Percentiles rank a stretch among this genome's conserved stretches.
These are phyloP conservation scores for Cymodocea nodosa DNA, from an alignment of 116 monocot species.

Conservation along the genomic window DNA sequence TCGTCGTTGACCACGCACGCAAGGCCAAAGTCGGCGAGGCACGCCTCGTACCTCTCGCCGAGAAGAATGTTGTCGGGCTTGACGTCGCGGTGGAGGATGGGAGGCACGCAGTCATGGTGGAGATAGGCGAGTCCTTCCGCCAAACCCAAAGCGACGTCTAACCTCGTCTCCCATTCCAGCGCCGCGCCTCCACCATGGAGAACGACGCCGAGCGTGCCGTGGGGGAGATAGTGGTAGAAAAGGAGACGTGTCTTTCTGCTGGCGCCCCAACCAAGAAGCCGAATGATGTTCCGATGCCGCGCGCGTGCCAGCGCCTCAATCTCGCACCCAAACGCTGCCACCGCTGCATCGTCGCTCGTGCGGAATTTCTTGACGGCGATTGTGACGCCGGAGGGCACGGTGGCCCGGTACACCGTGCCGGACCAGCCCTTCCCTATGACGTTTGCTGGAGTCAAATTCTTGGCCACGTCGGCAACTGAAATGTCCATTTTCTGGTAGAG, in stretches of 20 bases:
- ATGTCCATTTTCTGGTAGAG: constrained; percentile 76
- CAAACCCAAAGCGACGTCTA: constrained; percentile 56
- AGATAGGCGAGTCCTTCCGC: constrained; percentile 84
- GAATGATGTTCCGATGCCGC: constrained; percentile 48
- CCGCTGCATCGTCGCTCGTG: constrained; percentile 25
- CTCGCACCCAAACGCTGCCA: constrained; percentile 31
- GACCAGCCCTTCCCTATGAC: constrained; percentile 58
- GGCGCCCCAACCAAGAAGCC: constrained; percentile 41
- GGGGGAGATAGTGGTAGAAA: constrained; percentile 44
- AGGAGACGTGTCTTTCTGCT: constrained; percentile 42
- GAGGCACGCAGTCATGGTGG: constrained; percentile 75
- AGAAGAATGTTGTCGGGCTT: constrained; percentile 81
- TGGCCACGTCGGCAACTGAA: constrained; percentile 29
- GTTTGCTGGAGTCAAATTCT: constrained; percentile 31
- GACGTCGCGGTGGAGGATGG: constrained; percentile 81
- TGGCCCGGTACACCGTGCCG: constrained; percentile 45
- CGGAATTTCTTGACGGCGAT: constrained; percentile 78
- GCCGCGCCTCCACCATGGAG: constrained; percentile 7
- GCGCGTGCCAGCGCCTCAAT: constrained; percentile 35
- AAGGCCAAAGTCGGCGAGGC: constrained; percentile 83
- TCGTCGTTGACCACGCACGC: constrained; percentile 35
- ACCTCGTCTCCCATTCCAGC: constrained; percentile 56
- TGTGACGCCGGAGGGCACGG: constrained; percentile 20
- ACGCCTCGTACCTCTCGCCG: constrained; percentile 74
- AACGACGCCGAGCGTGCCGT: constrained; percentile 22